Evolutionary conservation across 1,284 basidiomycete species (phyloP), one percentile per base, ranked within the genome.

Genomic region (Porogramme epimiltina): DNA sequence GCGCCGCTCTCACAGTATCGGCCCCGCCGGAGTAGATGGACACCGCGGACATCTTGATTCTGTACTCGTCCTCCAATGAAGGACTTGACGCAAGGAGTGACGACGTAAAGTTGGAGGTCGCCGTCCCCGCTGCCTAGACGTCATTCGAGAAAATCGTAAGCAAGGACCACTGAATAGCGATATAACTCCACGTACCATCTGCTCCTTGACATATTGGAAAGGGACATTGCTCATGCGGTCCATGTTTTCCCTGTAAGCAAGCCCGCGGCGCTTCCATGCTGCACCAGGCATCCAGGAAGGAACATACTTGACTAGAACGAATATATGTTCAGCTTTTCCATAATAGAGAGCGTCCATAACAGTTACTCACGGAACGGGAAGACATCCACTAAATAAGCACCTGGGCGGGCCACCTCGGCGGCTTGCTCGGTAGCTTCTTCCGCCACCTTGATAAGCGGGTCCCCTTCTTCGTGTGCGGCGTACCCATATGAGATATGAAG

Each of bases 271-370:
- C 61, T 80, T 79, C 71, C 85, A 88, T 10, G 69, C 70, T 13
- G 83, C 80, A 23, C 85, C 85, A 22, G 85, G 85, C 56, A 85
- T 73, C 85, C 85, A 87, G 9, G 71, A 66, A 11, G 85, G 85
- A 42, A 87, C 59, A 56, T 84, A 71, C 43, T 75, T 74, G 62
- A 87, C 85, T 85, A 49, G 15, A 46, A 26, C 45, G 62, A 49
- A 58, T 5, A 85, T 65, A 23, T n/a, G n/a, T n/a, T n/a, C n/a
- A n/a, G n/a, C n/a, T n/a, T n/a, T n/a, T n/a, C n/a, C n/a, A n/a
- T 39, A 38, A 4, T 19, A 24, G 85, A 81, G 49, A 85, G 25
- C 9, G 9, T 36, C 6, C 18, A 9, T 22, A 83, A 16, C 81
- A 78, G 16, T 24, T 2, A 56, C 55, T 50, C 36, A 69, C 64